Base-by-base conservation (phyloP, 345 rosid species). In the Eucalyptus cloeziana region DNA sequence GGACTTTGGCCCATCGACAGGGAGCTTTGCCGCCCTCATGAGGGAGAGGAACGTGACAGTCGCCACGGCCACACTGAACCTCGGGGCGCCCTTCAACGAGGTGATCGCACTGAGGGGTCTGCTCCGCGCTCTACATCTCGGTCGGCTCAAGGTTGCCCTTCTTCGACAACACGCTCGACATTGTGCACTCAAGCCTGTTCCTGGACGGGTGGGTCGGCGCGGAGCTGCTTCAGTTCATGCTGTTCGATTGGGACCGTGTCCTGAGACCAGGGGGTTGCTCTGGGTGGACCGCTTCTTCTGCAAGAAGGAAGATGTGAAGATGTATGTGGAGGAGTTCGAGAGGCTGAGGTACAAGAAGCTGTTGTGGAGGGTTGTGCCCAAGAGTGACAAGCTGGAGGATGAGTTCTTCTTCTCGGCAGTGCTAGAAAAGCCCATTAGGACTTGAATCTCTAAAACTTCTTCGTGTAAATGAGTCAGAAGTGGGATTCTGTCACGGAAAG, bases 251-350 rank as follows among this genome's bases (percentile, higher is more conserved):
- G 96, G 94, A 94, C 56, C 90, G 93, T 24, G 93, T 94, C 43
- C 91, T 92, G 87, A 91, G 95, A 85, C 95, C 94, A 2, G 87
- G 86, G 95, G 95, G 69, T 76, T 94, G 58, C 94, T 94, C 10
- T 92, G 95, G 96, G 88, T 94, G 5, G 96, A 94, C 89, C 92
- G 94, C 25, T 94, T 94, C 92, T 93, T 94, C 91, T 92, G 96
- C 85, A 89, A 87, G 90, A 93, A 91, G 88, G 92, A 91, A 51
- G 93, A 91, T 4, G 88, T 92, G 92, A 86, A 88, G 88, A 86
- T 90, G 89, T 95, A 92, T 50, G 87, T 91, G 83, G 90, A 89
- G 50, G 95, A 94, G 90, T 93, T 95, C 54, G 69, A 89, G 43
- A 91, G 93, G 90, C 91, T 94, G 31, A 89, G 93, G 10, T 95